These are phyloP conservation scores for Cladosporium velox DNA, from an alignment of 2,329 filamentous ascomycete species.

Conservation along the genomic window DNA sequence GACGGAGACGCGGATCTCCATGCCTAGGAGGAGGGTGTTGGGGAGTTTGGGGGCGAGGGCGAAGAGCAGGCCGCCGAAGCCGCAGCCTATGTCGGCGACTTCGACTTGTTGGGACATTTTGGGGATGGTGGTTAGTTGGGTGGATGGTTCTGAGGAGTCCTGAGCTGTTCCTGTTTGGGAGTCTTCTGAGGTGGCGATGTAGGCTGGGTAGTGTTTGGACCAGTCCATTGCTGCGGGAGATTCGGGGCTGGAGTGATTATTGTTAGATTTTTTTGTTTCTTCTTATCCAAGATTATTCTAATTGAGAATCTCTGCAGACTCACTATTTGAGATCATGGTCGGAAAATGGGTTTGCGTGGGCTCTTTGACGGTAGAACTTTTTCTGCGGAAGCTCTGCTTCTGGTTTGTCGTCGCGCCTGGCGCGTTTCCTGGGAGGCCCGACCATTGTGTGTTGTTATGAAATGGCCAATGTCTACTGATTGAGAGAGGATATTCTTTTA, in stretches of 20 bases:
- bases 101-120: slow-evolving; percentile 71
- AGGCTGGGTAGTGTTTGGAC: slow-evolving; percentile 79
- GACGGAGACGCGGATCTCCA: slow-evolving; percentile 91
- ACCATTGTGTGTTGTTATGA: slow-evolving; percentile 31
- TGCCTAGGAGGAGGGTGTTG: slow-evolving; percentile 78
- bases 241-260: slow-evolving; percentile 61
- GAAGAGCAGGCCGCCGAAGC: slow-evolving; percentile 88
- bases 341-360: slow-evolving; percentile 97
- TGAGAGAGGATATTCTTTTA: background rate
- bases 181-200: slow-evolving; percentile 40
- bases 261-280: slow-evolving; percentile 1
- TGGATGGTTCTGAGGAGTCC: slow-evolving; percentile 21
- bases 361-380: slow-evolving; percentile 93
- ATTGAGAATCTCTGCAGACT: slow-evolving; percentile 35
- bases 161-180: slow-evolving; percentile 13
- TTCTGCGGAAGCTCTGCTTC: slow-evolving; percentile 75
- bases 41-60: slow-evolving; percentile 81
- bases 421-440: slow-evolving; percentile 42
- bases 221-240: slow-evolving; percentile 88
- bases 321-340: slow-evolving; percentile 91
- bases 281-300: too few relatives aligned
- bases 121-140: slow-evolving; percentile 9
- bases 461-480: background rate
- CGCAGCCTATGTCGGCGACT: slow-evolving; percentile 94
- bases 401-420: slow-evolving; percentile 51